phyloP scores from a whole-genome alignment of 2,329 filamentous ascomycete species.

The Zalaria obscura region DNA sequence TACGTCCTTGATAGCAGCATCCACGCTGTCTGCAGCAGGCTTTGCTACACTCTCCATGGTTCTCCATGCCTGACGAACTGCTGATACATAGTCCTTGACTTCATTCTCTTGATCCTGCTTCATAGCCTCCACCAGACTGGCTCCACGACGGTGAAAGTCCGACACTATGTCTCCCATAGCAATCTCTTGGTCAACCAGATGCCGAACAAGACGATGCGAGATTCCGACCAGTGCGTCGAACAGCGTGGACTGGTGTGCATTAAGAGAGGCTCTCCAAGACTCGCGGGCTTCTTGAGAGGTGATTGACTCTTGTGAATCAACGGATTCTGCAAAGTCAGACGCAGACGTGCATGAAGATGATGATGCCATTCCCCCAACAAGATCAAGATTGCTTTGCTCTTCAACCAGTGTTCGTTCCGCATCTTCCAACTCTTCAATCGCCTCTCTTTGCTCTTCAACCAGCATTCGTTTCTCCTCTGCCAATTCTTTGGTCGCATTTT shows the following conservation, averaged over 20 bases:
- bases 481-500: too few relatives aligned
- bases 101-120: conserved; percentile 24
- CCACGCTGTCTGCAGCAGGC: too few relatives aligned
- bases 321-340: too few relatives aligned
- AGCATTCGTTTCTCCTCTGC: too few relatives aligned
- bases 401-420: conserved; percentile 15
- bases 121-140: conserved; percentile 28
- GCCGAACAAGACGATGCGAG: conserved; percentile 26
- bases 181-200: conserved; percentile 33
- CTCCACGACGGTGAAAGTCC: conserved; percentile 28
- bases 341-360: conserved; percentile 1
- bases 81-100: conserved; percentile 14
- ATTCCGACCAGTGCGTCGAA: conserved; percentile 24
- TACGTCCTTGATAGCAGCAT: too few relatives aligned
- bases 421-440: conserved; percentile 2
- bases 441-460: conserved; percentile 6
- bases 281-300: conserved; percentile 16
- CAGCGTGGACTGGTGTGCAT: conserved; percentile 24
- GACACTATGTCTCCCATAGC: conserved; percentile 28
- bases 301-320: conserved; percentile 10
- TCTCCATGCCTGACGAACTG: too few relatives aligned
- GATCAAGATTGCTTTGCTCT: conserved; percentile 6
- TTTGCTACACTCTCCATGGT: too few relatives aligned
- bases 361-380: conserved; percentile 1
- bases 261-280: conserved; percentile 23